Conservation (phyloP, 768 basidiomycete genomes). For the Leucosporidium scottii region DNA sequence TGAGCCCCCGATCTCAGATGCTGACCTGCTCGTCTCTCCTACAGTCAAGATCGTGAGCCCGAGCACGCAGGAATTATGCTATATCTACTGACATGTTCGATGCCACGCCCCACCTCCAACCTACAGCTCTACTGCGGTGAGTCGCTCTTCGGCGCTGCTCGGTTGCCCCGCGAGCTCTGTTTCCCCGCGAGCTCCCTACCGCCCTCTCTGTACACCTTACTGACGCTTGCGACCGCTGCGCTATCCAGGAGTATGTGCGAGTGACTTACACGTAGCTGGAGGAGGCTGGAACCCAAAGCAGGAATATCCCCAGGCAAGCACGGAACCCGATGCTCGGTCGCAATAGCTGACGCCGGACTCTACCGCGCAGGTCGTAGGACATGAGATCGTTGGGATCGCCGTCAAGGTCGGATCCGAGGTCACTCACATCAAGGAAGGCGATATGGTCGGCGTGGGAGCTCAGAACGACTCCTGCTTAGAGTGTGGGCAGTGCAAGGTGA, state of each 20-base stretch:
- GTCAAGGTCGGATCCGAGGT: conserved; percentile 54
- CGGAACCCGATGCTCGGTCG: conserved; percentile 3
- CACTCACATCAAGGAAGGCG: conserved; percentile 53
- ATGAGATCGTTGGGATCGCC: conserved; percentile 51
- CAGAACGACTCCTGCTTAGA: conserved; percentile 50
- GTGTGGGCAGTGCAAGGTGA: conserved; percentile 34
- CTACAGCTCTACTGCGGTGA: no score
- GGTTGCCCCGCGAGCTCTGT: no score
- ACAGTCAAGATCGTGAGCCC: no score
- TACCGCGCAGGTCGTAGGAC: conserved; percentile 46
- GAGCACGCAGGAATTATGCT: no score
- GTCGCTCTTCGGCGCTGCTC: no score
- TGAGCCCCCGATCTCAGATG: neutral
- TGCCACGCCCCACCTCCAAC: no score
- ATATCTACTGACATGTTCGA: no score
- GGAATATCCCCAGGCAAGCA: neutral
- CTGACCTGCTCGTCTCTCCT: neutral
- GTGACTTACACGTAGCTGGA: no score
- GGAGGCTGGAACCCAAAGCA: neutral
- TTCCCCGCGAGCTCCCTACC: no score
- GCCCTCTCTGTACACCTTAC: no score
- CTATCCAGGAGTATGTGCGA: no score
- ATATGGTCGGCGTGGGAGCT: conserved; percentile 53
- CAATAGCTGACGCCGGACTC: conserved; percentile 25
- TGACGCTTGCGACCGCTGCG: no score